Evolutionary conservation across 2,329 filamentous ascomycete species (phyloP), one percentile per base, ranked within the genome.

Genomic region (Coleophoma cylindrospora): DNA sequence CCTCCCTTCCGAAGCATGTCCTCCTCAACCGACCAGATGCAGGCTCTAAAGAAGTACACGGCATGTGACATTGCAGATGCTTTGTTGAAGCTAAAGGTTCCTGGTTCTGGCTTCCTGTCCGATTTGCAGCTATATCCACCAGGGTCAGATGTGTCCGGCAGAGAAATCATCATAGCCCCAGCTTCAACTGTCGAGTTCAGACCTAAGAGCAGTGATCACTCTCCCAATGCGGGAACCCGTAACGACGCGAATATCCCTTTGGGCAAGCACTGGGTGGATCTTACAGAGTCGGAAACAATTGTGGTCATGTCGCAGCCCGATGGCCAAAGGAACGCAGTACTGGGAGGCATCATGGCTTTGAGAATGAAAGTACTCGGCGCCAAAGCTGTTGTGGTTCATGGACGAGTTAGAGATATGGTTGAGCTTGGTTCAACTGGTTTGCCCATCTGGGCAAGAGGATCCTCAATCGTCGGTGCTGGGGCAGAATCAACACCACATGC

Each of bases 301-400:
- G 79, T 84, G 4, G 70, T 91, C 4, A 75, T 90, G 51, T 78
- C 80, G 53, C 86, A 90, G 60, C 84, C 86, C 0, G 61, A 71
- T 0, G 75, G 73, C 1, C 85, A 89, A 63, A 75, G 74, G 47
- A 89, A 87, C 66, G 87, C 87, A 6, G 76, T 88, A 8, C 76
- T 88, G 6, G 87, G 87, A n/a, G 87, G 87, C 15, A 88, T 91
- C 56, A 87, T 90, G 78, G 87, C 84, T 5, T 71, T 79, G 32
- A 74, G 87, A 17, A 86, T 90, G 77, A 81, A 82, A 59, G 64
- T 76, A 13, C 72, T 84, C 11, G 78, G 79, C 13, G 79, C 79
- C 15, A 72, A 73, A 56, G 85, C 76, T 3, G 75, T 86, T 11
- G 69, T 90, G n/a, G 82, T 89, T 8, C 76, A 81, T 57, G 87